Evolutionary conservation across 2,329 filamentous ascomycete genomes (phyloP), one percentile per base, ranked within the genome.

Genomic region (Beauveria bassiana): DNA sequence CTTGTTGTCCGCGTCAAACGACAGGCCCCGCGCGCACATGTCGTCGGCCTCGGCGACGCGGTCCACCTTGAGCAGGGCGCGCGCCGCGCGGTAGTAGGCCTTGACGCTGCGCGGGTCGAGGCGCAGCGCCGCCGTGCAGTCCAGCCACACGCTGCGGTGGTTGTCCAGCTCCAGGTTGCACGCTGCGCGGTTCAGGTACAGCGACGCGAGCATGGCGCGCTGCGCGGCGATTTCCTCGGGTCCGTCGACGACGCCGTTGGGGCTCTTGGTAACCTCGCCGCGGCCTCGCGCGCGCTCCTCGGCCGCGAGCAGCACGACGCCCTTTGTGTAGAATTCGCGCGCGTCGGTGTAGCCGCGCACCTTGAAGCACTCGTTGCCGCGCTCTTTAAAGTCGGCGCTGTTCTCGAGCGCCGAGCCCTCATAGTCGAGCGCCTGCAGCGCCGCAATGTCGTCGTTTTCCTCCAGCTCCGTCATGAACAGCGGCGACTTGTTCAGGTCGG

Each of bases 391-490:
- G 66, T 91, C 91, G 50, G 83, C 77, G 22, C 87, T 89, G 64
- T 96, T 88, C 73, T 98, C 93, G 10, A 87, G 81, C 54, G 90
- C 86, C 9, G 92, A 93, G 22, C 95, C 96, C 77, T 99, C 95
- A 72, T 97, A 96, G 34, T 91, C 91, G 45, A 99, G 79, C 0
- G 95, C 93, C 71, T 90, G 89, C 63, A 99, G 81, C 0, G 95
- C 96, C 68, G 96, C 92, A 0, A 96, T 80, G 67, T 90, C 86
- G 64, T 88, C 80, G 70, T 96, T 96, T 14, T 61, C 59, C 66
- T 96, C 89, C 68, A 97, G 81, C 67, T 90, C 87, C 34, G 92
- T 98, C 95, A 99, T 99, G 80, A 99, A 99, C 43, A 99, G 82
- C 7, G 95, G 95, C 38, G 79, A 83, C 71, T 79, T 79, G 72